These are phyloP conservation scores for Silybum marianum DNA, from an alignment of 129 eudicot species.

Conservation along the genomic window DNA sequence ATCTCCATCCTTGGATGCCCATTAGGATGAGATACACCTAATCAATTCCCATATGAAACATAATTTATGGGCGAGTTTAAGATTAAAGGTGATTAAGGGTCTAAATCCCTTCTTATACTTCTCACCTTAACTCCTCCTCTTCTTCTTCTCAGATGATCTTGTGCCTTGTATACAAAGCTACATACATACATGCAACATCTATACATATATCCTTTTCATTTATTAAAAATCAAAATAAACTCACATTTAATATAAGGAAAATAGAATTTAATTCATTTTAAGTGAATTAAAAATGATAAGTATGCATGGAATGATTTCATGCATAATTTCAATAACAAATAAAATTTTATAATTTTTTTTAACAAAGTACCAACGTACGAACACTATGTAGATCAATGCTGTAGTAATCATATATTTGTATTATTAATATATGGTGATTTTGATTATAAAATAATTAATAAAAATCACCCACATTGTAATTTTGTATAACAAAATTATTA, in stretches of 20 bases:
- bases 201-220: background rate
- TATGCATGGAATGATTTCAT: constrained; percentile 33
- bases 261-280: background rate
- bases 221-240: background rate
- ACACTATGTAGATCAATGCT: background rate
- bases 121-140: too few species aligned
- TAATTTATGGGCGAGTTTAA: too few species aligned
- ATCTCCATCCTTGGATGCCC: too few species aligned
- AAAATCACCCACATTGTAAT: constrained; percentile 38
- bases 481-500: background rate
- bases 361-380: too few species aligned
- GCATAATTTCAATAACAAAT: constrained; percentile 5
- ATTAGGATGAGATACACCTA: too few species aligned
- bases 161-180: too few species aligned
- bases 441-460: constrained; percentile 25
- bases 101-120: too few species aligned
- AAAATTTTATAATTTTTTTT: background rate
- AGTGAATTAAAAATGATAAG: background rate
- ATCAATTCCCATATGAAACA: too few species aligned
- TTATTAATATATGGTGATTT: constrained; percentile 17
- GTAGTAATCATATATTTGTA: background rate
- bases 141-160: too few species aligned
- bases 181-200: background rate
- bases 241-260: background rate
- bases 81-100: too few species aligned